phyloP scores from a whole-genome alignment of 1,139 yeast genomes.

The Suhomyces kunorum region DNA sequence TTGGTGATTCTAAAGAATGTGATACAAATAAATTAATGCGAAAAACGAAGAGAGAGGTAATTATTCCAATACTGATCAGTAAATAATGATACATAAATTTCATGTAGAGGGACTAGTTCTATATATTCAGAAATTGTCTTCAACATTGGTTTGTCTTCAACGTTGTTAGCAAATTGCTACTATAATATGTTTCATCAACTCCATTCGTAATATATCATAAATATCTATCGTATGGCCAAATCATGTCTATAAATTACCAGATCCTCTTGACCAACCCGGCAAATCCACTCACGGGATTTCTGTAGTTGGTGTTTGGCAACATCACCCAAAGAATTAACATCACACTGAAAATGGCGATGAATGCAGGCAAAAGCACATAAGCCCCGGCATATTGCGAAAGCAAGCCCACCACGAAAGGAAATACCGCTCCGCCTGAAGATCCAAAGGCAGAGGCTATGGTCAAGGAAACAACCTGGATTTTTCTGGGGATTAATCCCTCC shows the following conservation, averaged over 20 bases:
- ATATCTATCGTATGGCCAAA: too few species aligned
- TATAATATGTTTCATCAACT: too few species aligned
- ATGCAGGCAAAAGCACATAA: slow-evolving; percentile 56
- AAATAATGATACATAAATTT: too few species aligned
- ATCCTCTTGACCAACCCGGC: slow-evolving; percentile 3
- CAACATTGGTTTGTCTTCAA: too few species aligned
- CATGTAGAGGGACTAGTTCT: too few species aligned
- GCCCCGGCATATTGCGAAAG: slow-evolving; percentile 54
- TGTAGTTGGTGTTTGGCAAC: slow-evolving; percentile 38
- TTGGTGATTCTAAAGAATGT: too few species aligned
- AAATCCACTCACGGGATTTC: slow-evolving; percentile 6
- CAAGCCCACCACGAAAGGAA: slow-evolving; percentile 59
- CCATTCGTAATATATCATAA: too few species aligned
- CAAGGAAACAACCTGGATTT: slow-evolving; percentile 53
- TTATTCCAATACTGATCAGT: too few species aligned
- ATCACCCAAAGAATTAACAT: slow-evolving; percentile 47
- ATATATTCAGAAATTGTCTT: too few species aligned
- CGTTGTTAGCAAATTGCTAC: too few species aligned
- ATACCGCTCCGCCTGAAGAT: slow-evolving; percentile 59
- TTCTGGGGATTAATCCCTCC: slow-evolving; percentile 48
- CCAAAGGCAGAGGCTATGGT: slow-evolving; percentile 63
- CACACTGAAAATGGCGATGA: slow-evolving; percentile 39
- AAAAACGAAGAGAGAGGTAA: too few species aligned
- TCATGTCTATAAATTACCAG: slow-evolving; percentile 6
- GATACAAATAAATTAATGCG: too few species aligned